Conservation (phyloP, 2,329 filamentous ascomycete genomes). For the Ceratocystis huliohia region DNA sequence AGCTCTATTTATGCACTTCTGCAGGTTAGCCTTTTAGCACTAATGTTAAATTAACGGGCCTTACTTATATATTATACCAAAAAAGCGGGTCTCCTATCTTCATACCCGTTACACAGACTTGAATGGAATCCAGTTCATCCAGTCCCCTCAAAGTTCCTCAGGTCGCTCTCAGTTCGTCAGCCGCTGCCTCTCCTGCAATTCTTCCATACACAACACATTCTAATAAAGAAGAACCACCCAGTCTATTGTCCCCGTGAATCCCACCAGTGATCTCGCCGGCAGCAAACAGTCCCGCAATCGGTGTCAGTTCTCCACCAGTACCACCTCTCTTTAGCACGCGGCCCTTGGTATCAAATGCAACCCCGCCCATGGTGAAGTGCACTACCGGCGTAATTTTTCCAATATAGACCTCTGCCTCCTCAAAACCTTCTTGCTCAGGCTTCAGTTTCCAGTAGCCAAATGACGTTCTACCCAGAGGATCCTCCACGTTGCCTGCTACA, state of each 20-base stretch:
- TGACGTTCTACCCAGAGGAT: slow-evolving; percentile 36
- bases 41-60: background rate
- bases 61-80: background rate
- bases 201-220: slow-evolving; percentile 53
- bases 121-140: background rate
- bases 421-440: slow-evolving; percentile 30
- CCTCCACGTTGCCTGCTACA: slow-evolving; percentile 31
- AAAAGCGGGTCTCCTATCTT: background rate
- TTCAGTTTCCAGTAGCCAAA: slow-evolving; percentile 45
- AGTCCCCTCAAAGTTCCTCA: background rate
- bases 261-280: slow-evolving; percentile 54
- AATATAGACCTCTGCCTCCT: slow-evolving; percentile 43
- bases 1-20: background rate
- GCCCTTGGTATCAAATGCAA: slow-evolving; percentile 40
- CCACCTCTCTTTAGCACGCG: slow-evolving; percentile 35
- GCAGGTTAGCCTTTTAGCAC: background rate
- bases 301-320: slow-evolving; percentile 27
- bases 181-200: slow-evolving; percentile 41
- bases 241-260: slow-evolving; percentile 48
- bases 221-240: slow-evolving; percentile 48
- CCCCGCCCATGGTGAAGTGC: slow-evolving; percentile 57
- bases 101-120: slow-evolving; percentile 1
- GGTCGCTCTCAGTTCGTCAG: slow-evolving; percentile 22
- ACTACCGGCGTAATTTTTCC: slow-evolving; percentile 50
- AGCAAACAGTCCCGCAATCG: slow-evolving; percentile 46